Conservation (phyloP, 805 yeast species). For the Wickerhamia fluorescens region DNA sequence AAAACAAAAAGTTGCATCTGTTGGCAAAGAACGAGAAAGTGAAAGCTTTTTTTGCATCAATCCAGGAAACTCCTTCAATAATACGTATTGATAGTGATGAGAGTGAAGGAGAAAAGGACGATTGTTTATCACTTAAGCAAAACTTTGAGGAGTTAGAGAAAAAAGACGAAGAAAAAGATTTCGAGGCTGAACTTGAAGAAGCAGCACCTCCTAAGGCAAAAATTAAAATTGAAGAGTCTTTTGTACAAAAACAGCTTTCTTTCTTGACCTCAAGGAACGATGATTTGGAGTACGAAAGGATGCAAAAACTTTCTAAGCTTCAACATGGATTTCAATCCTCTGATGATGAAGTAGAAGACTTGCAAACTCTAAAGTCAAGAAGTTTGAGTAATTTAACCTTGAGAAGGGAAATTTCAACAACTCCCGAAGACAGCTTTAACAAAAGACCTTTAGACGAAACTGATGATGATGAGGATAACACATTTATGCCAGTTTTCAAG, state of each 20-base stretch:
- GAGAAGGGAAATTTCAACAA: slow-evolving; percentile 14
- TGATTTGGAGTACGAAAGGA: slow-evolving; percentile 23
- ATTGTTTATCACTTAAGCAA: not conserved
- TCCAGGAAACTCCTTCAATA: slow-evolving; percentile 39
- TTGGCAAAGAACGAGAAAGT: slow-evolving; percentile 49
- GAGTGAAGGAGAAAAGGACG: slow-evolving; percentile 14
- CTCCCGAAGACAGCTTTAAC: slow-evolving; percentile 9
- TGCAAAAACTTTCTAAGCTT: slow-evolving; percentile 21
- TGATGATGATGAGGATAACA: slow-evolving; percentile 22
- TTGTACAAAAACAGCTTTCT: slow-evolving; percentile 50
- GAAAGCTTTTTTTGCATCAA: slow-evolving; percentile 60
- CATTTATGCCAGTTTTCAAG: slow-evolving; percentile 33
- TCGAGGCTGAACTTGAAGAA: slow-evolving; percentile 11
- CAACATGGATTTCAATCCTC: slow-evolving; percentile 32
- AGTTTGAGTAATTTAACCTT: slow-evolving; percentile 27
- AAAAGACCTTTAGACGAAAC: slow-evolving; percentile 12
- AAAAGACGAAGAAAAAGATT: slow-evolving; percentile 14
- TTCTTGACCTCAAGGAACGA: slow-evolving; percentile 34
- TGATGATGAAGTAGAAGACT: slow-evolving; percentile 37
- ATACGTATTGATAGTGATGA: slow-evolving; percentile 21
- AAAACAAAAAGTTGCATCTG: slow-evolving; percentile 36
- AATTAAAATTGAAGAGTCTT: slow-evolving; percentile 42
- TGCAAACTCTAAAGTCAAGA: slow-evolving; percentile 39
- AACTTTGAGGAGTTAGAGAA: slow-evolving; percentile 10
- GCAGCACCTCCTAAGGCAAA: slow-evolving; percentile 24